Base-by-base conservation (phyloP, 805 yeast species). In the Debaryomyces prosopidis region DNA sequence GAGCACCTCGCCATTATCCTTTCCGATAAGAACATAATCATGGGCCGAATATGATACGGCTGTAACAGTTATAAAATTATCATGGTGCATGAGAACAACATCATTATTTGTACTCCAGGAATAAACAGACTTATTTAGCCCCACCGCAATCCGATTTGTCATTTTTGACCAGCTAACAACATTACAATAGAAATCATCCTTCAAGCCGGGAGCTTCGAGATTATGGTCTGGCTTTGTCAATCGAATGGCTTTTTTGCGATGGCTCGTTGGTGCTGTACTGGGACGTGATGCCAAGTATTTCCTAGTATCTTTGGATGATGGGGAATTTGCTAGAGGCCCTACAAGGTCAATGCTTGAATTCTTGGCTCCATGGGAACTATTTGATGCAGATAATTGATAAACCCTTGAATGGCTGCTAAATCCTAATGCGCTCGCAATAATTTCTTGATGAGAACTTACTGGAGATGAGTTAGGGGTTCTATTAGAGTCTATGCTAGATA, bases 151-250 rank as follows among this genome's bases (percentile, higher is more conserved):
- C 18, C 68, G 69, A 35, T 72, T 73, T 1, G 80, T 64, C 12
- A 53, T 53, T 6, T 58, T 59, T 0, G 90, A 81, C 96, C 96
- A 89, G 4, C 89, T 77, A 0, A 89, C 76, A 44, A 87, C 68
- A 57, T 87, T 87, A 1, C 88, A 76, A 62, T 89, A 89, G 57
- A 83, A 89, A 59, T 89, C 96, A 60, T 87, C 84, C 48, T 85
- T 68, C 43, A 89, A 62, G 2, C 81, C 81, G 0, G 90, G 90
- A 0, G 94, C 91, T 34, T 62, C 64, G n/a, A 65, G 46, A 14
- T 58, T 46, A 33, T 47, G 41, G 41, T 38, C 41, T 10, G 41
- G 41, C 8, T 27, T 38, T 11, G 41, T 20, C 30, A 38, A 38
- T n/a, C 9, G 10, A 6, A 28, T 20, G 17, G 34, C 18, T 9